Conservation (phyloP, 2,329 filamentous ascomycete species). For the Apiospora pterosperma region DNA sequence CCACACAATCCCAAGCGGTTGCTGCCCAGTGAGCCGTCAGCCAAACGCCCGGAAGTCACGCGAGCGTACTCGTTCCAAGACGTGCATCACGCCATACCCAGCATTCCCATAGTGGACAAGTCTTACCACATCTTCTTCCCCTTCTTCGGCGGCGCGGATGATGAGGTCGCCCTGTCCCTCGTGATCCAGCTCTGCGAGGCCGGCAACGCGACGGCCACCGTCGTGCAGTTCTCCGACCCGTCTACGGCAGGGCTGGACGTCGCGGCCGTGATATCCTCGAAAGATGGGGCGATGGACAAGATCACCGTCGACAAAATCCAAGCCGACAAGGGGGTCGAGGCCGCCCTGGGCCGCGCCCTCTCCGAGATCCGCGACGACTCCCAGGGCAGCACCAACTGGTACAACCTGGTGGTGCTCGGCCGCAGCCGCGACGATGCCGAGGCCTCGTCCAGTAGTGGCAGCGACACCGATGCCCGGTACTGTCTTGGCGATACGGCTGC, state of each 20-base stretch:
- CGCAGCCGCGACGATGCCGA: not conserved
- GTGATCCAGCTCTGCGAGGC: constrained; percentile 83
- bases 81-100: constrained; percentile 35
- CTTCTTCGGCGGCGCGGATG: constrained; percentile 85
- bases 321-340: not conserved
- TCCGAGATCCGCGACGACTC: not conserved
- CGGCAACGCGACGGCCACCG: constrained; percentile 71
- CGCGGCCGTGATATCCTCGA: constrained; percentile 16
- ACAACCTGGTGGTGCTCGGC: not conserved
- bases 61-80: not conserved
- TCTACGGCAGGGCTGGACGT: constrained; percentile 5
- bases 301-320: constrained; percentile 17
- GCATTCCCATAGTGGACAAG: constrained; percentile 61
- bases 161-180: constrained; percentile 73
- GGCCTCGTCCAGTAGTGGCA: not conserved
- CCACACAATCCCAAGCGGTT: constrained; percentile 59
- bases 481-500: constrained; percentile 53
- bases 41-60: constrained; percentile 16
- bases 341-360: not conserved
- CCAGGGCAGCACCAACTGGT: not conserved
- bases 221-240: constrained; percentile 55
- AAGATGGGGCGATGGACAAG: constrained; percentile 37
- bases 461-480: not conserved
- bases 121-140: constrained; percentile 69
- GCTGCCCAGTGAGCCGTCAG: constrained; percentile 28